Conservation (phyloP, 1,284 basidiomycete genomes). For the Marasmius oreades region DNA sequence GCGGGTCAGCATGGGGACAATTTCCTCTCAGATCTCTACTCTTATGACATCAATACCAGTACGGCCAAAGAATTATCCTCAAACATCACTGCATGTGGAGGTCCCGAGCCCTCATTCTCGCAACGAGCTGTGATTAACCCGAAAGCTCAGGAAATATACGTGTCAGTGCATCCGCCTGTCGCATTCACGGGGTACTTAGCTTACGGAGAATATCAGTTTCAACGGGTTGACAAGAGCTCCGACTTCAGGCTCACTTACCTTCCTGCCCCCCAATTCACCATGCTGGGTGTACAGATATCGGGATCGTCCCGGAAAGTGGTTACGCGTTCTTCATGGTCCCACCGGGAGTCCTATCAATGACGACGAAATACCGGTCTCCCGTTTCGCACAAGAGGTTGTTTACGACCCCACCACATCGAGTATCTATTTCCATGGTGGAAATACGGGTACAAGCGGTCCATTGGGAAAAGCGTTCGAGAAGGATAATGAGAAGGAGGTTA, state of each 20-base stretch:
- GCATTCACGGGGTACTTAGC: constrained; percentile 34
- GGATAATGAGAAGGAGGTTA: constrained; percentile 17
- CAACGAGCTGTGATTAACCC: constrained; percentile 69
- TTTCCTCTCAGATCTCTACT: constrained; percentile 71
- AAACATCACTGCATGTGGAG: constrained; percentile 54
- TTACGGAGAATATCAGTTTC: background rate
- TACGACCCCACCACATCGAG: constrained; percentile 56
- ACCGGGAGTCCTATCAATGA: constrained; percentile 10
- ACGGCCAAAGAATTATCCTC: constrained; percentile 59
- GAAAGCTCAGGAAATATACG: constrained; percentile 61
- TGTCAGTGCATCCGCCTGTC: constrained; percentile 72
- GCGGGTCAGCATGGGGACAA: constrained; percentile 65
- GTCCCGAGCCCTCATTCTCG: constrained; percentile 66
- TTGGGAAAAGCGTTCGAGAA: constrained; percentile 19
- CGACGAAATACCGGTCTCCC: constrained; percentile 42
- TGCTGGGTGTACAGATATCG: constrained; percentile 3
- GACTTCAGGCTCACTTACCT: background rate
- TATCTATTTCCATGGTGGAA: constrained; percentile 72
- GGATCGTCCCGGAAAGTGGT: constrained; percentile 2
- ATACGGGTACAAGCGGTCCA: constrained; percentile 39
- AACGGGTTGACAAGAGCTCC: background rate
- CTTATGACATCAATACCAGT: constrained; percentile 59
- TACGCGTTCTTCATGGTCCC: background rate
- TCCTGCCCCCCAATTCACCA: background rate
- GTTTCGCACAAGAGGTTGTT: constrained; percentile 75